Conservation (phyloP, 73 alveolate species). For the Loxodes magnus region DNA sequence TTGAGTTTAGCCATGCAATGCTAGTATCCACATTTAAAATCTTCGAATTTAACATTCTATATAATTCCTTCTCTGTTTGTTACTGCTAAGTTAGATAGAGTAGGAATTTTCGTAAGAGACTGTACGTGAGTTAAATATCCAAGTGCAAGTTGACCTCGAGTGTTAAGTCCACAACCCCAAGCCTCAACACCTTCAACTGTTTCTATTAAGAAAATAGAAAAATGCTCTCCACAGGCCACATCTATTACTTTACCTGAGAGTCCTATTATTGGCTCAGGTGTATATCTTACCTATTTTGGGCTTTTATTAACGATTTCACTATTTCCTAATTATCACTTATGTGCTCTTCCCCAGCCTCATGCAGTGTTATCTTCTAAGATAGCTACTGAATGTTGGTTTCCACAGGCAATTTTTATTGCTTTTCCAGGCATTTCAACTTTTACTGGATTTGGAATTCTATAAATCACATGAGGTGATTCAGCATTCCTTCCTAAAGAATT, state of each 20-base stretch:
- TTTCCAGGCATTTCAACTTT: slow-evolving; percentile 29
- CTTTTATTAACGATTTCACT: slow-evolving; percentile 38
- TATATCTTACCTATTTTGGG: slow-evolving; percentile 43
- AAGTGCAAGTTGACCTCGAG: slow-evolving; percentile 66
- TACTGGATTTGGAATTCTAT: slow-evolving; percentile 46
- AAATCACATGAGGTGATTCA: slow-evolving; percentile 56
- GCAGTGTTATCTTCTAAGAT: slow-evolving; percentile 42
- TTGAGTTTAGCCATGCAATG: slow-evolving; percentile 54
- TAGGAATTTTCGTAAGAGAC: slow-evolving; percentile 43
- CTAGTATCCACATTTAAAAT: slow-evolving; percentile 53
- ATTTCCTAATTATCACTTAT: slow-evolving; percentile 49
- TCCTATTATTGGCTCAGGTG: slow-evolving; percentile 33
- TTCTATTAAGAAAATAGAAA: slow-evolving; percentile 42
- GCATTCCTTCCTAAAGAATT: slow-evolving; percentile 37
- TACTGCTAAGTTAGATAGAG: slow-evolving; percentile 51
- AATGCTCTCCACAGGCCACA: slow-evolving; percentile 68
- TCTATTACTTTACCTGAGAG: slow-evolving; percentile 35
- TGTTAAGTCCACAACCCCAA: slow-evolving; percentile 57
- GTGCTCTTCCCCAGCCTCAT: slow-evolving; percentile 75
- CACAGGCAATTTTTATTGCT: slow-evolving; percentile 43
- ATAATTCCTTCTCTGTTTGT: slow-evolving; percentile 17
- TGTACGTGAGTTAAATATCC: slow-evolving; percentile 52
- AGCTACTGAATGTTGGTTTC: slow-evolving; percentile 54
- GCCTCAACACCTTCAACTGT: slow-evolving; percentile 41
- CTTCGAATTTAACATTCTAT: slow-evolving; percentile 29